phyloP scores from a whole-genome alignment of 345 rosid genomes.

The Salix arbutifolia region DNA sequence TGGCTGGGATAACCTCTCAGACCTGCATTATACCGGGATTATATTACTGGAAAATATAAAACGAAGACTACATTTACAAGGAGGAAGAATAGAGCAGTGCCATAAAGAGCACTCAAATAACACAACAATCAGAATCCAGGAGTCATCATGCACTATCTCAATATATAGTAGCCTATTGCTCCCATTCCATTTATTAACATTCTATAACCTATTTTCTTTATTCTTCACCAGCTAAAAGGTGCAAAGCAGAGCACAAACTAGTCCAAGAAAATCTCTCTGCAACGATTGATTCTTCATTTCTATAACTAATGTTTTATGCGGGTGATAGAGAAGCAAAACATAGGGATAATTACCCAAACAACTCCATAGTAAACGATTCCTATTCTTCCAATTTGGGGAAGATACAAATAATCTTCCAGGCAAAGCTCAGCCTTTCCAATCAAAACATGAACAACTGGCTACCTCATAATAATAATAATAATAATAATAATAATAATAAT shows the following conservation, averaged over 20 bases:
- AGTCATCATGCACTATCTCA: not conserved
- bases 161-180: not conserved
- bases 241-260: no score
- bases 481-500: no score
- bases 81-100: not conserved
- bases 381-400: no score
- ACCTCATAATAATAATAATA: not conserved
- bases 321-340: no score
- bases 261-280: not conserved
- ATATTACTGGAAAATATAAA: not conserved
- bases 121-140: not conserved
- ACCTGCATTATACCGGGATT: conserved; percentile 14
- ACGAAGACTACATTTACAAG: conserved; percentile 2
- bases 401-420: no score
- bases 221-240: no score
- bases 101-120: not conserved
- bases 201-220: no score
- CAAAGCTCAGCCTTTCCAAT: not conserved
- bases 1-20: not conserved
- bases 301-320: not conserved
- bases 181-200: not conserved
- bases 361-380: not conserved
- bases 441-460: not conserved
- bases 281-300: not conserved
- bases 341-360: not conserved